Evolutionary conservation across 179 eudicot genomes (phyloP).

Genomic region (Beta macrorhiza): DNA sequence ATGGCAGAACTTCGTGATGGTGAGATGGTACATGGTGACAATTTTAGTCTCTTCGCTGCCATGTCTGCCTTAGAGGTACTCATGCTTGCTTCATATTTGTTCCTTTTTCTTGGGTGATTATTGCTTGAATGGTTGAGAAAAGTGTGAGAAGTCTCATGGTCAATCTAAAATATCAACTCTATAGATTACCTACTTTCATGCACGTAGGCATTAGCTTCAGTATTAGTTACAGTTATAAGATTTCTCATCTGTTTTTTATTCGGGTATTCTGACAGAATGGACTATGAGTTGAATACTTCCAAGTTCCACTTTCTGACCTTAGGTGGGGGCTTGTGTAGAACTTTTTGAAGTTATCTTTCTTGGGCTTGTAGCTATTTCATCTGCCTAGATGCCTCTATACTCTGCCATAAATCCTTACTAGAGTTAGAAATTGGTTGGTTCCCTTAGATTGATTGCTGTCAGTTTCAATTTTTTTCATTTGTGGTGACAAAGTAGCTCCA

Average conservation of each 20-base stretch:
- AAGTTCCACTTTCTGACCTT: not conserved
- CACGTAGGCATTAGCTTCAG: not conserved
- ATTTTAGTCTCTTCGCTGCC: constrained; percentile 94
- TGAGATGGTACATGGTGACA: constrained; percentile 84
- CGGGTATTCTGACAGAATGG: not conserved
- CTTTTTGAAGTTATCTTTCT: not conserved
- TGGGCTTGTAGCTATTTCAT: not conserved
- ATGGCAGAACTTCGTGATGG: constrained; percentile 76
- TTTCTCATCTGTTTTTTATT: not conserved
- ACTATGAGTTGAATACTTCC: not conserved
- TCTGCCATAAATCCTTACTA: not conserved
- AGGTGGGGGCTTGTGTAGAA: not conserved
- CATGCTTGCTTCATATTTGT: constrained; percentile 14
- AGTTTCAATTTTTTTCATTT: not conserved
- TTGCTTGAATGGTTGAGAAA: constrained; percentile 1
- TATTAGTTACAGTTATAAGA: too few relatives aligned
- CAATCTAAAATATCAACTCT: not conserved
- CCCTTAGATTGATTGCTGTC: not conserved
- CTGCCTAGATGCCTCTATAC: not conserved
- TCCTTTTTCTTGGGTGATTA: not conserved
- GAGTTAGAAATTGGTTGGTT: not conserved
- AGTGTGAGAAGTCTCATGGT: not conserved
- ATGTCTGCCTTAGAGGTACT: constrained; percentile 99
- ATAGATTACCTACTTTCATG: not conserved
- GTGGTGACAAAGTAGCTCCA: constrained; percentile 4